Base-by-base conservation (phyloP, 257 asterid species). In the Leonotis leonurus region DNA sequence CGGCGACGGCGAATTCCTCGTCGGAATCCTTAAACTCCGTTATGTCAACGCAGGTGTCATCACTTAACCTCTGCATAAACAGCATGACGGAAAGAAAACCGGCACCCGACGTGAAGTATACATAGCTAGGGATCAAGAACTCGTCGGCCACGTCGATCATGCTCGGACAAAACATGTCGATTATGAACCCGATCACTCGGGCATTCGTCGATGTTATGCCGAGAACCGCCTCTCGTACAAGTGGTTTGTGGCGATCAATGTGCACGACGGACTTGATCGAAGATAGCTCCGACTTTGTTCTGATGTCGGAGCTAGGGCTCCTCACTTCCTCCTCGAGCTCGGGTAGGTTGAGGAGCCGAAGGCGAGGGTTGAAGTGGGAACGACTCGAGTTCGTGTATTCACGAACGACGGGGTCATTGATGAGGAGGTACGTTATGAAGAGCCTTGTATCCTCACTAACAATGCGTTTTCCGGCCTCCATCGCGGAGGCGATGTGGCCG, bases 401-500 rank as follows among this genome's bases (percentile, higher is more conserved):
- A 2, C 43, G 33, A 24, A 65, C 33, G 27, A 29, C 46, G 33
- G 81, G 73, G 12, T 75, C 75, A 8, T 73, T 61, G 41, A 83
- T 56, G 72, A 80, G 72, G 63, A 83, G 82, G 74, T 37, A 75
- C 0, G 77, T 75, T 13, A 80, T 59, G 1, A 83, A 83, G 20
- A 80, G 68, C 22, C 62, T 62, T 12, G 57, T 6, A 0, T 80
- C 77, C 32, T 71, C 58, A 9, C 18, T n/a, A 33, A 76, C 37
- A 16, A 83, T 67, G 30, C 65, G 83, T 44, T 78, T 78, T 8
- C 69, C 87, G 33, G 72, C 52, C 76, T 83, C 87, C 20, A 83
- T 73, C 29, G 87, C 83, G n/a, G 90, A 22, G 41, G 49, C 73
- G 2, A 83, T 68, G 66, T 83, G 90, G 22, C 90, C 80, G 66